These are phyloP conservation scores for Verbascum thapsus DNA, from an alignment of 257 asterid genomes.

Conservation along the genomic window DNA sequence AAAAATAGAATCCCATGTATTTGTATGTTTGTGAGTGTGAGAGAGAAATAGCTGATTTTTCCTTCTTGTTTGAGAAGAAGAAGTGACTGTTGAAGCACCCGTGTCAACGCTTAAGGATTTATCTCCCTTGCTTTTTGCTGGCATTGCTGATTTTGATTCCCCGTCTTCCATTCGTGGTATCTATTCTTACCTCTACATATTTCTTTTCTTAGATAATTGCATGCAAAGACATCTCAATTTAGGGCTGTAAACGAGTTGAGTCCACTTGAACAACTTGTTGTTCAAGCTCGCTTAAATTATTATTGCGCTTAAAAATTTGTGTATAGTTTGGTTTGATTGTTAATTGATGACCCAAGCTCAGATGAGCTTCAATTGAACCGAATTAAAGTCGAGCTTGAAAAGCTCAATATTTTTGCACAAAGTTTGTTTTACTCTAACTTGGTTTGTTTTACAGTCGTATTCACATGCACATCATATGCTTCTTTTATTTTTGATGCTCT, in stretches of 20 bases:
- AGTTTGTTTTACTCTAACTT: too few species aligned
- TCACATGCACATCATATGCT: too few species aligned
- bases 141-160: conserved; percentile 49
- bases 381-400: too few species aligned
- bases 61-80: conserved; percentile 28
- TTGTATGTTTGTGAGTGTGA: too few species aligned
- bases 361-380: neutral
- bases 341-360: too few species aligned
- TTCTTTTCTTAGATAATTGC: neutral
- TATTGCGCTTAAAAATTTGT: neutral
- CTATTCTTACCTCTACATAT: conserved; percentile 15
- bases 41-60: conserved; percentile 12
- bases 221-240: neutral
- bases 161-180: conserved; percentile 46
- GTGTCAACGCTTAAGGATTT: conserved; percentile 30
- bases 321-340: neutral
- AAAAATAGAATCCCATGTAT: neutral
- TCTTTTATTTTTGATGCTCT: neutral
- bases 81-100: conserved; percentile 26
- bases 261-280: too few species aligned
- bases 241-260: too few species aligned
- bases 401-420: neutral
- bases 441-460: too few species aligned
- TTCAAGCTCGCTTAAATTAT: neutral
- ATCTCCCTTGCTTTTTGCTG: conserved; percentile 45